Conservation (phyloP, 2,329 filamentous ascomycete genomes). For the Verticillium zaregamsianum region DNA sequence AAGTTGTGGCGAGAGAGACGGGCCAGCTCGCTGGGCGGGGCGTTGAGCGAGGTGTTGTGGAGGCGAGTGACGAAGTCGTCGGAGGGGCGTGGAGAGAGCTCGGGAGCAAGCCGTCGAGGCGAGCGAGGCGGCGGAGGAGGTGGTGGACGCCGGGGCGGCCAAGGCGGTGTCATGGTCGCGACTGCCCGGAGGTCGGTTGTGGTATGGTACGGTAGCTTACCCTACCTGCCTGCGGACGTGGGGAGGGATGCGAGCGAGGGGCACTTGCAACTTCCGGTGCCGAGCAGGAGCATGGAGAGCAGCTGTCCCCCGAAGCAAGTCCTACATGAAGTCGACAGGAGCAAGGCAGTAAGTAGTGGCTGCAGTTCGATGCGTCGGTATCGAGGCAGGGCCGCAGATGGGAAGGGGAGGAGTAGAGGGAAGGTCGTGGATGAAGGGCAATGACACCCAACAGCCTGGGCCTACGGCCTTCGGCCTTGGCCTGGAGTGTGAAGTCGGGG, state of each 20-base stretch:
- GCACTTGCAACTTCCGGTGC: background rate
- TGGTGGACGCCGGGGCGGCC: background rate
- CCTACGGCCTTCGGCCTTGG: background rate
- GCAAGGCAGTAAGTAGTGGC: background rate
- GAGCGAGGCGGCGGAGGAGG: background rate
- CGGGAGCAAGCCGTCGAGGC: background rate
- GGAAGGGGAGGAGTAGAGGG: background rate
- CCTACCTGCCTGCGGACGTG: background rate
- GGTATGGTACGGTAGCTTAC: background rate
- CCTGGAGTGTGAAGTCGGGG: background rate
- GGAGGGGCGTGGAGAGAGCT: constrained; percentile 5
- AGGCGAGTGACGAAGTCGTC: constrained; percentile 30
- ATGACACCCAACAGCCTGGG: background rate
- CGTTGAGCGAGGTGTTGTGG: constrained; percentile 26
- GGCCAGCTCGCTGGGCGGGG: constrained; percentile 11
- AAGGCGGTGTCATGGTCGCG: background rate
- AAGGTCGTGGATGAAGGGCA: background rate
- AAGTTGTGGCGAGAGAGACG: constrained; percentile 16
- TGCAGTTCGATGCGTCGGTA: background rate
- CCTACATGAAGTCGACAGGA: background rate
- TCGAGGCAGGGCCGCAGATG: background rate
- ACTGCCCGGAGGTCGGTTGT: background rate
- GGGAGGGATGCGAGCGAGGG: background rate
- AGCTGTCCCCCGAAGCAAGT: background rate
- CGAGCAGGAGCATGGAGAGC: background rate